Percentiles rank a stretch among this genome's conserved stretches.
Evolutionary conservation across 805 yeast genomes (phyloP).

Genomic region (Ogataea methanolica): DNA sequence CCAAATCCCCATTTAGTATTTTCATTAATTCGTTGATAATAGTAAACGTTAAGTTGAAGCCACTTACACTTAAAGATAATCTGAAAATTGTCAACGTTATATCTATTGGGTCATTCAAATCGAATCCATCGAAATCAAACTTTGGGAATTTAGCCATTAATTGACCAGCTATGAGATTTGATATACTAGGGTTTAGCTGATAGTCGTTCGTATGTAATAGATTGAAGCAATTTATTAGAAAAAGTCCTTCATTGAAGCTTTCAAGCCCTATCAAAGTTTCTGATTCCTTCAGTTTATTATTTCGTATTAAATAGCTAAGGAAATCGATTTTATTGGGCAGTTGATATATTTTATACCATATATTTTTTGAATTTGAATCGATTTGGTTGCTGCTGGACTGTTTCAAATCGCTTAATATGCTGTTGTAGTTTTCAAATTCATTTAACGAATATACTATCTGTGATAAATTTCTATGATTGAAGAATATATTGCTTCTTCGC

Average conservation of each 20-base stretch:
- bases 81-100: no score
- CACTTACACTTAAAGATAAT: no score
- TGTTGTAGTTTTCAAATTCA: background rate
- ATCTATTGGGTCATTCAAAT: no score
- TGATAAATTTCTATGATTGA: background rate
- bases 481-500: no score
- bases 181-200: background rate
- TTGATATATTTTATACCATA: background rate
- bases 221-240: constrained; percentile 7
- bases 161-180: no score
- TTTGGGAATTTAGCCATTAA: no score
- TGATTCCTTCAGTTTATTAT: constrained; percentile 1
- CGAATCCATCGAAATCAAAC: no score
- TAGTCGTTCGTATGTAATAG: constrained; percentile 1
- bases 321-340: constrained; percentile 14
- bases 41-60: background rate
- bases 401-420: background rate
- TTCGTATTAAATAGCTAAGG: constrained; percentile 7
- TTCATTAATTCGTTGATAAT: constrained; percentile 3
- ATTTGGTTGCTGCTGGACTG: no score
- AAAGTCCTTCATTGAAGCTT: constrained; percentile 1
- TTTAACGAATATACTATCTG: background rate
- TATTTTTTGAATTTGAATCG: no score
- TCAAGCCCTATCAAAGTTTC: constrained; percentile 1
- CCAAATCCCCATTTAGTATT: background rate